A percentile compares a stretch with the other conserved stretches of the same genome.
Evolutionary conservation across 129 eudicot species (phyloP).

Genomic region (Erigeron canadensis): DNA sequence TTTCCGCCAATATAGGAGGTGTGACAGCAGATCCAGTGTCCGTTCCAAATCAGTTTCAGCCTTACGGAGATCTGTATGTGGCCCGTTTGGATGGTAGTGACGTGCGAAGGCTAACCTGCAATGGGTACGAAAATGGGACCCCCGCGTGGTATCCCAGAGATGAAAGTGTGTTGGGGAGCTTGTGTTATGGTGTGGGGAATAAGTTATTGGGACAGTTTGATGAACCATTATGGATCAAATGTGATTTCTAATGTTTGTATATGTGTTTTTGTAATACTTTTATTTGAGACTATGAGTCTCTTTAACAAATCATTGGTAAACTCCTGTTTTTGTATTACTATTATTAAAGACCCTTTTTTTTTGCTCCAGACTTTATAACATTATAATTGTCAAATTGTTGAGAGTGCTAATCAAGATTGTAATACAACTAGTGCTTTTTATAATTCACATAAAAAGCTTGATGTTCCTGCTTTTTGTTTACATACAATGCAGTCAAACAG

Average conservation of each 20-base stretch:
- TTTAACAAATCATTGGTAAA: too few relatives aligned
- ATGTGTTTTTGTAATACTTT: background rate
- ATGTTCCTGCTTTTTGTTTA: too few relatives aligned
- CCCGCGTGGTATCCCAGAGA: slow-evolving; percentile 67
- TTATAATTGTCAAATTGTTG: too few relatives aligned
- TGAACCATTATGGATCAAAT: slow-evolving; percentile 71
- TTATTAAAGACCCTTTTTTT: too few relatives aligned
- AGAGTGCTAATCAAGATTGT: too few relatives aligned
- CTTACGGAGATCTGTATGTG: slow-evolving; percentile 68
- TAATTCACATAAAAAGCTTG: too few relatives aligned
- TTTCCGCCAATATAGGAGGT: slow-evolving; percentile 71
- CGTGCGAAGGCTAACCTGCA: slow-evolving; percentile 69
- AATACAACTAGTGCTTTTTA: too few relatives aligned
- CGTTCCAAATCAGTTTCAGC: slow-evolving; percentile 83
- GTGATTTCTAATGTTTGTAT: slow-evolving; percentile 28
- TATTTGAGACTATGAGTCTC: too few relatives aligned
- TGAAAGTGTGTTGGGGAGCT: slow-evolving; percentile 32
- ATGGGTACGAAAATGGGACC: slow-evolving; percentile 85
- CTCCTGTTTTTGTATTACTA: too few relatives aligned
- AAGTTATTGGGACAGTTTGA: slow-evolving; percentile 63
- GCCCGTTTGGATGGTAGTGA: slow-evolving; percentile 70
- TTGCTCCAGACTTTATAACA: too few relatives aligned
- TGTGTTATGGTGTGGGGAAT: slow-evolving; percentile 34
- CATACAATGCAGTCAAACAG: too few relatives aligned
- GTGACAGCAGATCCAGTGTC: slow-evolving; percentile 79